Evolutionary conservation across 306 rosid genomes (phyloP).

Genomic region (Prunus fruticosa): DNA sequence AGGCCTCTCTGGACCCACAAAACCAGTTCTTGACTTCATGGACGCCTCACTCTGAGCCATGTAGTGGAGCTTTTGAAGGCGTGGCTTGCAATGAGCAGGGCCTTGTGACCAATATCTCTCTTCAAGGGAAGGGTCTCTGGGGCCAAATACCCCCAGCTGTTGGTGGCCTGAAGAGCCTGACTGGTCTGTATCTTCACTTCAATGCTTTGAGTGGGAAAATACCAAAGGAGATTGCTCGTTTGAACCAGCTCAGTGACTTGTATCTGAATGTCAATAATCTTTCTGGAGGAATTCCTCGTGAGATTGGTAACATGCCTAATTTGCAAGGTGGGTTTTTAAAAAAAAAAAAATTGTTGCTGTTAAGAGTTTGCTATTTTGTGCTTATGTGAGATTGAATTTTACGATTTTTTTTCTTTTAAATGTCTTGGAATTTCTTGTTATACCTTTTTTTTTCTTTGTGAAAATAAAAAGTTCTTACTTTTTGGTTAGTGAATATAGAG

Average conservation of each 20-base stretch:
- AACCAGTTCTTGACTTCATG: constrained; percentile 43
- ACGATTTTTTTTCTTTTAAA: neutral
- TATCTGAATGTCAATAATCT: constrained; percentile 51
- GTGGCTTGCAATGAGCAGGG: constrained; percentile 51
- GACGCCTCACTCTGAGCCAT: constrained; percentile 34
- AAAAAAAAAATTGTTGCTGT: neutral
- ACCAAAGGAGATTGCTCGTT: constrained; percentile 37
- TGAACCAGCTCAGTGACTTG: constrained; percentile 42
- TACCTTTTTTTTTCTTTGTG: neutral
- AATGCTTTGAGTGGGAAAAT: constrained; percentile 45
- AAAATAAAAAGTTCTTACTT: neutral
- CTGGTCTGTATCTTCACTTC: constrained; percentile 52
- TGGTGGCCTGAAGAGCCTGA: constrained; percentile 43
- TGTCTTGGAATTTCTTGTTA: neutral
- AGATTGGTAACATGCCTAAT: constrained; percentile 41
- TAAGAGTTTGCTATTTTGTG: neutral
- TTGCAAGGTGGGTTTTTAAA: constrained; percentile 37
- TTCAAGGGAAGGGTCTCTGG: constrained; percentile 51
- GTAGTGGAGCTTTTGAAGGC: constrained; percentile 46
- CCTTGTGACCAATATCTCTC: constrained; percentile 41
- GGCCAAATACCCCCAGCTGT: constrained; percentile 43
- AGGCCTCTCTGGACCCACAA: constrained; percentile 48
- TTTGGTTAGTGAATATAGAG: neutral
- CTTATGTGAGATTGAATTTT: neutral
- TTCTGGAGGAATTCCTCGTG: constrained; percentile 42